Percentiles rank a stretch among this genome's conserved stretches.
Evolutionary conservation across 352 stramenopile genomes (phyloP).

Genomic region (Phytophthora hibernalis): DNA sequence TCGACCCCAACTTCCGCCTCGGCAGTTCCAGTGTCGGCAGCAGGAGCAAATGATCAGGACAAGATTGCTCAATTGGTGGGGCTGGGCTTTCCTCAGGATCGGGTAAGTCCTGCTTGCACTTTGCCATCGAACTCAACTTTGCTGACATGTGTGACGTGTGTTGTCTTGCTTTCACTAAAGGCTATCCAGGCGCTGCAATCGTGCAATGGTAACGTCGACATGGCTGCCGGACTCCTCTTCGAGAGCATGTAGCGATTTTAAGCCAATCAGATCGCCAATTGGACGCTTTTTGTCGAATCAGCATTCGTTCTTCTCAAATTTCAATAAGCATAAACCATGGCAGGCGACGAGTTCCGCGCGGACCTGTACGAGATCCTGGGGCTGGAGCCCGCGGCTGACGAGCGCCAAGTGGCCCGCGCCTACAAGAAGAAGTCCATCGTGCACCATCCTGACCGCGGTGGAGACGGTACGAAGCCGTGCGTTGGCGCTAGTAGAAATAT

Average conservation of each 20-base stretch:
- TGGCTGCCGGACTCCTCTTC: conserved; percentile 85
- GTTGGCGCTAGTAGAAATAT: not conserved
- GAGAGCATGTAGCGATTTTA: conserved; percentile 57
- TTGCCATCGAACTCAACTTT: not conserved
- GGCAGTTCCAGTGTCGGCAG: conserved; percentile 23
- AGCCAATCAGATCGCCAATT: conserved; percentile 25
- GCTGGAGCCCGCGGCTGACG: conserved; percentile 67
- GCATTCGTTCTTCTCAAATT: conserved; percentile 3
- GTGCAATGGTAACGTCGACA: conserved; percentile 82
- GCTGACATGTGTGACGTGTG: conserved; percentile 26
- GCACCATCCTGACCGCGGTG: conserved; percentile 82
- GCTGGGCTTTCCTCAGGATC: conserved; percentile 71
- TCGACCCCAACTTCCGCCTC: conserved; percentile 18
- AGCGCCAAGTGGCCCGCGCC: conserved; percentile 74
- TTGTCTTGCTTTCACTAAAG: conserved; percentile 42
- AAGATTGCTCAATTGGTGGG: conserved; percentile 75
- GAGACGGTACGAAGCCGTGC: conserved; percentile 59
- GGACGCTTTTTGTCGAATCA: conserved; percentile 31
- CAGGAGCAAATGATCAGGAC: conserved; percentile 34
- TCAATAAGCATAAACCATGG: conserved; percentile 28
- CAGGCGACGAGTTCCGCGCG: conserved; percentile 46
- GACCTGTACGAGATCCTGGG: conserved; percentile 84
- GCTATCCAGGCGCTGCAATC: conserved; percentile 67
- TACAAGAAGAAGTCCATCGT: conserved; percentile 87
- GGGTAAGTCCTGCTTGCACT: conserved; percentile 39